Base-by-base conservation (phyloP, 345 rosid genomes). In the Acer campestre region DNA sequence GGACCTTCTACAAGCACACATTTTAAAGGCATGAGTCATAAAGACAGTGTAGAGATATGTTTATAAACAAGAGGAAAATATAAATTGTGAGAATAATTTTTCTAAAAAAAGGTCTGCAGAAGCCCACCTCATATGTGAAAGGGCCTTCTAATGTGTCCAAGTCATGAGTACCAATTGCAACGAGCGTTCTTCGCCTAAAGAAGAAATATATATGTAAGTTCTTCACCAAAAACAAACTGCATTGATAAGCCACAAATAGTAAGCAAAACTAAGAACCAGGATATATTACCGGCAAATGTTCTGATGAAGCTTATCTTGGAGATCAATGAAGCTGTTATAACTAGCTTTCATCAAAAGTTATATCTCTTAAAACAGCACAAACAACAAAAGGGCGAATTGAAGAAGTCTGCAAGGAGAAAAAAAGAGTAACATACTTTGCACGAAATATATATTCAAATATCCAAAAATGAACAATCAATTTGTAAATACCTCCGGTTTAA, bases 161-260 rank as follows among this genome's bases (percentile, higher is more conserved):
- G 84, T 95, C 99, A 86, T 95, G 98, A 59, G 98, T 96, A 75
- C 99, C 99, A 80, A 96, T 96, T 10, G 99, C 95, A 75, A 91
- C 97, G 49, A 94, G 85, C 20, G 95, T 80, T 83, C 99, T 91
- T 77, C 88, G 89, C 92, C 99, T 96, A 72, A 80, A 80, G 76
- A 61, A 67, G 27, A 67, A 72, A 73, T 68, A 40, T 40, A 49
- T 42, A 29, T 29, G 73, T 65, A 73, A 14, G 69, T 31, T 76
- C 38, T 23, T 63, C 23, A 13, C 44, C 17, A 58, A 49, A 18
- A 27, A 27, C 25, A 9, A 51, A 17, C 13, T 51, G 25, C 44
- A 29, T 51, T 22, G n/a, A 70, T 13, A 53, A 3, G 56, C 38
- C 53, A 20, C 23, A 68, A 61, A 8, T 9, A 13, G 12, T 6